These are phyloP conservation scores for Podospora appendiculata DNA, from an alignment of 495 filamentous ascomycete genomes.

Conservation along the genomic window DNA sequence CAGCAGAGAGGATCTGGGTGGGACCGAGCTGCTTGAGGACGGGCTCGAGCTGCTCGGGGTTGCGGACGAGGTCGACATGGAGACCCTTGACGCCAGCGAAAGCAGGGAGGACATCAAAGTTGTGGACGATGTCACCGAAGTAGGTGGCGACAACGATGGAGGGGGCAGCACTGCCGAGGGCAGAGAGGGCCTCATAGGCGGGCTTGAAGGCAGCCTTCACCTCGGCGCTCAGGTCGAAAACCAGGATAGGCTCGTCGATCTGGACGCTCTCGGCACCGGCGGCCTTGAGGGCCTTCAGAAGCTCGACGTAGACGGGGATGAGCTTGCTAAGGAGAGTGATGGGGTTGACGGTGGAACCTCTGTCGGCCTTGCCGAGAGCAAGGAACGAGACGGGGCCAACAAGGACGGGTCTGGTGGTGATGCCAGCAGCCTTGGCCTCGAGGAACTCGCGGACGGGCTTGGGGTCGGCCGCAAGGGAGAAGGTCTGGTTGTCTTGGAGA, in stretches of 20 bases:
- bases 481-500: conserved; percentile 88
- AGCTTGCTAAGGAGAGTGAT: conserved; percentile 89
- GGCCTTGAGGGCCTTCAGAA: conserved; percentile 83
- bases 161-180: conserved; percentile 68
- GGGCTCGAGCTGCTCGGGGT: conserved; percentile 96
- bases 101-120: conserved; percentile 75
- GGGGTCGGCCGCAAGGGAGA: conserved; percentile 77
- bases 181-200: conserved; percentile 79
- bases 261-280: conserved; percentile 93
- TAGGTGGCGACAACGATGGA: conserved; percentile 85
- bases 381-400: conserved; percentile 97
- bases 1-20: conserved; percentile 81
- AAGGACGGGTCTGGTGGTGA: conserved; percentile 86
- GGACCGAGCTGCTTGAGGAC: conserved; percentile 81
- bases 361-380: conserved; percentile 91
- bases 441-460: conserved; percentile 92
- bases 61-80: conserved; percentile 92
- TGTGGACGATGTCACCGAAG: conserved; percentile 99
- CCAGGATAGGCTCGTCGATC: conserved; percentile 95
- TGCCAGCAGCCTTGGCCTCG: conserved; percentile 94
- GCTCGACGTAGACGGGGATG: conserved; percentile 84
- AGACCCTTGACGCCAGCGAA: conserved; percentile 62
- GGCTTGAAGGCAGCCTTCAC: conserved; percentile 97
- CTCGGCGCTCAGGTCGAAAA: conserved; percentile 81
- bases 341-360: conserved; percentile 81